Evolutionary conservation across 345 rosid genomes (phyloP).

Genomic region (Ricinus communis): DNA sequence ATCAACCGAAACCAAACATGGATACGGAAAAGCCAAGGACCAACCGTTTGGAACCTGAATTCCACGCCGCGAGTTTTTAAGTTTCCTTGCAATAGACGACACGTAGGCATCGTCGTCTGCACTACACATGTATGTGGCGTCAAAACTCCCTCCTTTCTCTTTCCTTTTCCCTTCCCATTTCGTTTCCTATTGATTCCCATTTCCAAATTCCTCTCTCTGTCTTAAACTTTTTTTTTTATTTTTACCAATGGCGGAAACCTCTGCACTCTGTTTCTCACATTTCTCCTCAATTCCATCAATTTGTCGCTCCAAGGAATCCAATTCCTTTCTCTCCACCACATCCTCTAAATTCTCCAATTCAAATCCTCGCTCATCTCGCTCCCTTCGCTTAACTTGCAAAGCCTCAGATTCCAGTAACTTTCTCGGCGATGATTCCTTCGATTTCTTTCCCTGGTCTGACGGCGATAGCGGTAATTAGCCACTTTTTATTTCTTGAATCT

Average conservation of each 20-base stretch:
- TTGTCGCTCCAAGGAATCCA: slow-evolving; percentile 24
- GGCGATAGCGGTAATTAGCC: slow-evolving; percentile 43
- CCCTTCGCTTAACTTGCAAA: slow-evolving; percentile 43
- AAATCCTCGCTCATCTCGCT: slow-evolving; percentile 40
- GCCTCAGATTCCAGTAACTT: slow-evolving; percentile 52
- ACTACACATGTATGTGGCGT: slow-evolving; percentile 22
- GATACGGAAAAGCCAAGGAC: background rate
- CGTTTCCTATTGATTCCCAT: background rate
- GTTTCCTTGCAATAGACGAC: background rate
- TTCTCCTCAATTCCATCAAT: slow-evolving; percentile 25
- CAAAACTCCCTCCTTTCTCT: slow-evolving; percentile 2
- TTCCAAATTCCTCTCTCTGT: background rate
- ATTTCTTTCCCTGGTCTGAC: slow-evolving; percentile 72
- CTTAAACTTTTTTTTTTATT: background rate
- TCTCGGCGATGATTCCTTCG: slow-evolving; percentile 60
- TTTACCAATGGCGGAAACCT: slow-evolving; percentile 48
- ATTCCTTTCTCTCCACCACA: slow-evolving; percentile 25
- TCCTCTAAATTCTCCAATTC: slow-evolving; percentile 28
- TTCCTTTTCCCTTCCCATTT: background rate
- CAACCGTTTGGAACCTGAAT: background rate
- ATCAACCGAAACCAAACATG: too few species aligned
- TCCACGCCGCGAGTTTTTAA: background rate
- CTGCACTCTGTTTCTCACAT: slow-evolving; percentile 14
- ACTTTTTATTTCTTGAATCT: too few species aligned
- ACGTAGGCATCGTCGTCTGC: background rate